Conservation (phyloP, 1,284 basidiomycete genomes). For the Ustilago xerochloae region DNA sequence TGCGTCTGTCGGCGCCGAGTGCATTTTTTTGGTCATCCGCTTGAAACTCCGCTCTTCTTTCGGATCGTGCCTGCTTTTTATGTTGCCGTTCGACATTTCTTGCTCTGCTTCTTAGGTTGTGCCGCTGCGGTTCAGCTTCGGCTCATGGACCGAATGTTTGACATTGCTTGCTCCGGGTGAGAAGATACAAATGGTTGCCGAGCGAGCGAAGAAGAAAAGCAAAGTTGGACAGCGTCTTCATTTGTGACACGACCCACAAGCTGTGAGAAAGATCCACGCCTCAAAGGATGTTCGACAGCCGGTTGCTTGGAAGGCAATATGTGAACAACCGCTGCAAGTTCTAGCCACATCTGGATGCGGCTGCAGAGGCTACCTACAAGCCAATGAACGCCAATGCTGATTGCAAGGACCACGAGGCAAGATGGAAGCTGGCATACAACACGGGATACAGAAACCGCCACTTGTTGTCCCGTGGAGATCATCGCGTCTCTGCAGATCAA, state of each 20-base stretch:
- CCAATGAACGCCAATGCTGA: too few species aligned
- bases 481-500: too few species aligned
- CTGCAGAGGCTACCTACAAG: too few species aligned
- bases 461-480: too few species aligned
- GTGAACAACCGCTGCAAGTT: background rate
- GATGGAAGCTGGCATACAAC: too few species aligned
- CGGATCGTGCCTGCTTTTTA: background rate
- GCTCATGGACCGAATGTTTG: background rate
- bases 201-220: background rate
- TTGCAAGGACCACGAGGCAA: too few species aligned
- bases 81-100: background rate
- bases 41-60: conserved; percentile 12
- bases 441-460: too few species aligned
- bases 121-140: background rate
- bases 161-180: background rate
- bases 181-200: background rate
- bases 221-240: background rate
- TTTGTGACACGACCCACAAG: background rate
- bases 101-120: background rate
- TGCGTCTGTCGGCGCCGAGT: conserved; percentile 9
- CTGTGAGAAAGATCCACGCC: background rate
- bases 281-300: background rate
- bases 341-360: background rate
- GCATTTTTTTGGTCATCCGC: conserved; percentile 12
- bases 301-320: background rate